Evolutionary conservation across 768 basidiomycete species (phyloP).

Genomic region (Termitomyces sp.): DNA sequence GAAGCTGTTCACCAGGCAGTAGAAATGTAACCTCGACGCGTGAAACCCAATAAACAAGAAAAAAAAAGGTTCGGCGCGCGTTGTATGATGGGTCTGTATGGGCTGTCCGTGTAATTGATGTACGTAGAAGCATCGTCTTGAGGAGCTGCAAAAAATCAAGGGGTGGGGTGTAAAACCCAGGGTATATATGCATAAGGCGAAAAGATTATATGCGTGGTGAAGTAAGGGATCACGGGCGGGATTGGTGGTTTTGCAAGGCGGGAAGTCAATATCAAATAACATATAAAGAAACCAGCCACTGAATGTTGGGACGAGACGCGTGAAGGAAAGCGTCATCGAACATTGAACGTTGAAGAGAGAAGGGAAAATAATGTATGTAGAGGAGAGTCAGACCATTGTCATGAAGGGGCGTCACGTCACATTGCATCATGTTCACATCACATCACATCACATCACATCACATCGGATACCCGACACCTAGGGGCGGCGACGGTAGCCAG

Average conservation of each 20-base stretch:
- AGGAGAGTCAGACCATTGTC: constrained; percentile 12
- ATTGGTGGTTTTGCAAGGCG: neutral
- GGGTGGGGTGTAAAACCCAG: neutral
- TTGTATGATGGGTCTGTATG: constrained; percentile 1
- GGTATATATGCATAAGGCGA: constrained; percentile 12
- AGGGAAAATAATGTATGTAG: constrained; percentile 12
- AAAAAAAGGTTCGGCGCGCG: constrained; percentile 1
- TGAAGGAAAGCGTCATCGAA: neutral
- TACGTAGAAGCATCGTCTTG: constrained; percentile 8
- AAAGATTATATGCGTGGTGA: constrained; percentile 14
- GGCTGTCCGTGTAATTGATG: constrained; percentile 2
- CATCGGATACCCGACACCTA: neutral
- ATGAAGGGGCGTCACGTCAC: constrained; percentile 11
- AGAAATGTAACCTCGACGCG: neutral
- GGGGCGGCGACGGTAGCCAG: neutral
- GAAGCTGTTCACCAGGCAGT: neutral
- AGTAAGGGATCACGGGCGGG: neutral
- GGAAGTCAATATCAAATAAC: neutral
- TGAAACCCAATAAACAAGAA: constrained; percentile 1
- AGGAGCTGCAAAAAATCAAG: constrained; percentile 4
- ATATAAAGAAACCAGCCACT: constrained; percentile 1
- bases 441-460: constrained; percentile 3
- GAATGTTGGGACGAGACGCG: neutral
- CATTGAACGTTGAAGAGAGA: neutral
- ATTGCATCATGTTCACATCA: constrained; percentile 6